Conservation (phyloP, 1,139 yeast species). For the Geotrichum bryndzae region DNA sequence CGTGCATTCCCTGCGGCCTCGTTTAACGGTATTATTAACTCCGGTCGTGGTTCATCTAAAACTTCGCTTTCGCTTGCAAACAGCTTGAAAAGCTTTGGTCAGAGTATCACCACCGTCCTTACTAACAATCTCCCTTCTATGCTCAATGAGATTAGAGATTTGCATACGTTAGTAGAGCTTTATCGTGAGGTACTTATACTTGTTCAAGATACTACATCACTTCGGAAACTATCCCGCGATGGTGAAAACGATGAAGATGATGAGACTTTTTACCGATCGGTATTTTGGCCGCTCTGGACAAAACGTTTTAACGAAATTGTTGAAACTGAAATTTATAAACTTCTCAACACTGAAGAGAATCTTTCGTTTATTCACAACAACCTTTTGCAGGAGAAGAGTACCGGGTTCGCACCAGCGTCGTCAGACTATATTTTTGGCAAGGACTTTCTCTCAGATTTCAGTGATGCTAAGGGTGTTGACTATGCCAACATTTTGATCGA, state of each 20-base stretch:
- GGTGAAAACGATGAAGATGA: conserved; percentile 2
- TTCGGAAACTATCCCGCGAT: conserved; percentile 18
- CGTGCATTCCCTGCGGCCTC: conserved; percentile 27
- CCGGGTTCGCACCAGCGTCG: neutral
- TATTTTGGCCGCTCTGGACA: conserved; percentile 23
- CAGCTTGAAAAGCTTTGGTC: conserved; percentile 18
- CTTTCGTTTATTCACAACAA: conserved; percentile 16
- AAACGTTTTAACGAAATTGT: conserved; percentile 20
- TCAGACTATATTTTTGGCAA: conserved; percentile 16
- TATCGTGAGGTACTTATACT: conserved; percentile 22
- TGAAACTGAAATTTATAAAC: conserved; percentile 1
- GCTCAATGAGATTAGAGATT: conserved; percentile 15
- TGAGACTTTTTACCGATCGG: conserved; percentile 19
- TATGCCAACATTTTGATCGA: conserved; percentile 11
- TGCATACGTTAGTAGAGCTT: conserved; percentile 21
- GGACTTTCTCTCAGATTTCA: conserved; percentile 8
- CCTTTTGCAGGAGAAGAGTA: neutral
- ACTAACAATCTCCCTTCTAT: conserved; percentile 17
- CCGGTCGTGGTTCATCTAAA: conserved; percentile 18
- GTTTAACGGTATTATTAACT: conserved; percentile 6
- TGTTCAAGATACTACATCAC: conserved; percentile 21
- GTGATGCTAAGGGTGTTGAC: conserved; percentile 7
- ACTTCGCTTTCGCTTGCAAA: conserved; percentile 11
- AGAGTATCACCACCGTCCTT: conserved; percentile 13
- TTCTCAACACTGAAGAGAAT: conserved; percentile 14